Evolutionary conservation across 768 basidiomycete genomes (phyloP), one percentile per base, ranked within the genome.

Genomic region (Hebeloma cylindrosporum): DNA sequence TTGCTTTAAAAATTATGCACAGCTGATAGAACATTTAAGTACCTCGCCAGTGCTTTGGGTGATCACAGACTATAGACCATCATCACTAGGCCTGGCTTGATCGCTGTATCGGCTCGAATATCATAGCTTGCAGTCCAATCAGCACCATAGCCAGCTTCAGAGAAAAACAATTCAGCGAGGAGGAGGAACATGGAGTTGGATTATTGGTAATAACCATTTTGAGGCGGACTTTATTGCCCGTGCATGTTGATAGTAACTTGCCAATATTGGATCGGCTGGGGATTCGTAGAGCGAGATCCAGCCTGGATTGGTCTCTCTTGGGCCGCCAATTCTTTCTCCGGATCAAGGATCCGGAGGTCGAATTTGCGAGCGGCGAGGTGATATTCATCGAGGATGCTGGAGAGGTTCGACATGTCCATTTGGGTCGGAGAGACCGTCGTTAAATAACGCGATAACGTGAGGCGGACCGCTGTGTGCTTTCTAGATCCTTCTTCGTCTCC

Each of bases 1-100:
- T 9, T 5, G 5, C 14, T 13, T 14, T 9, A 22, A 4, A 14
- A 17, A 3, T 45, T 43, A n/a, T 30, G 21, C 2, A 65, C 61
- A 26, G 58, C 59, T 5, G 26, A 22, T 27, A 4, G n/a, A 21
- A 23, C 5, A 3, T 27, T 51, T 31, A 27, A 7, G 8, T 36
- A 67, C 72, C 62, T 73, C 71, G 13, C 66, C 70, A 0, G 70
- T 71, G 26, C 38, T 54, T 44, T 74, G 71, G 1, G 48, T 61
- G 18, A 74, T 61, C 1, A 58, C 50, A 0, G 69, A 71, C 43
- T 72, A 59, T 74, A 73, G 1, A 63, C 47, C 2, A 74, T 54
- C 0, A 52, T 60, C 0, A 70, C 47, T 0, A n/a, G n/a, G 61
- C 47, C 11, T 62, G 2, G 60, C 48, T 20, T 66, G 49, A 32